phyloP scores from a whole-genome alignment of 805 yeast genomes.

The Kazachstania kunashirensis region DNA sequence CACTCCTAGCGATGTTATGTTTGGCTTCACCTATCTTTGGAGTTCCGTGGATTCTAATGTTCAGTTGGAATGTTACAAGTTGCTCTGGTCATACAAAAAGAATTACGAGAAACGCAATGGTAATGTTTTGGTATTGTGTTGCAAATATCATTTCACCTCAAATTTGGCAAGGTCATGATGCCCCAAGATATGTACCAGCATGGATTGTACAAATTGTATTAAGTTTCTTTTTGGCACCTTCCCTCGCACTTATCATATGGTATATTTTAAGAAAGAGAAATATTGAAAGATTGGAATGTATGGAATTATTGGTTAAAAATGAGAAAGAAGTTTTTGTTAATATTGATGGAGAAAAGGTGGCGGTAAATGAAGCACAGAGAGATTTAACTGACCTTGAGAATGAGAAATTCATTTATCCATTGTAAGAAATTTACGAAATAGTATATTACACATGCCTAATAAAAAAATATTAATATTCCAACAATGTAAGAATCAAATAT shows the following conservation, averaged over 20 bases:
- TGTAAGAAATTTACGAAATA: conserved; percentile 26
- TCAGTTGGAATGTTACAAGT: conserved; percentile 29
- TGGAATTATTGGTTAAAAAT: conserved; percentile 7
- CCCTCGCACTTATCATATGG: conserved; percentile 36
- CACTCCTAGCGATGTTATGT: conserved; percentile 38
- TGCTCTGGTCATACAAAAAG: conserved; percentile 45
- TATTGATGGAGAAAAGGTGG: conserved; percentile 24
- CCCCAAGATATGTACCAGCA: conserved; percentile 38
- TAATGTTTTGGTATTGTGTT: conserved; percentile 38
- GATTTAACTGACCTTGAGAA: conserved; percentile 49
- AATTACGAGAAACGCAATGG: conserved; percentile 36
- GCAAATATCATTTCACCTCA: conserved; percentile 49
- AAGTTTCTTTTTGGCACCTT: conserved; percentile 40
- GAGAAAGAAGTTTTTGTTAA: conserved; percentile 23
- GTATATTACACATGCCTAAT: too few relatives aligned
- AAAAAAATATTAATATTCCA: too few relatives aligned
- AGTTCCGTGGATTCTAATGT: conserved; percentile 33
- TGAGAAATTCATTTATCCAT: conserved; percentile 40
- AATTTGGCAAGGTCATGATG: conserved; percentile 40
- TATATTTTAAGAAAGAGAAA: conserved; percentile 39
- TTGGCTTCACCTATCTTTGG: conserved; percentile 40
- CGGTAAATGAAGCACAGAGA: conserved; percentile 31
- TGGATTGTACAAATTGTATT: conserved; percentile 50
- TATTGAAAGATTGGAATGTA: conserved; percentile 28
- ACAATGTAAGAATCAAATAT: too few relatives aligned